Percentiles rank a stretch among this genome's conserved stretches.
Evolutionary conservation across 2,329 filamentous ascomycete species (phyloP).

Genomic region (Neonectria coccinea): DNA sequence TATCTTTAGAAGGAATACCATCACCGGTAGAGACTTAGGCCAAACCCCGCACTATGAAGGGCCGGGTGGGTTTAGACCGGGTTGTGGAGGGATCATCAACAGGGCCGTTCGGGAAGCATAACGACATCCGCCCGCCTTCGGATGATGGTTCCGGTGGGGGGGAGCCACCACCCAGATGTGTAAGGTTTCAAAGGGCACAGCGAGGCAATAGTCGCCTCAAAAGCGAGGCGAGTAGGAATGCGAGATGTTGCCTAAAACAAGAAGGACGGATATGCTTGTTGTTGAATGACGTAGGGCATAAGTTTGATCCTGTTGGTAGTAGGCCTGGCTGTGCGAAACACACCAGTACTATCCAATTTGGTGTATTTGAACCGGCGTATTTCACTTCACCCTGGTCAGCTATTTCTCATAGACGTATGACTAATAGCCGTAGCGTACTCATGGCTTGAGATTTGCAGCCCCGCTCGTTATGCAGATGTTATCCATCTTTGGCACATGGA

Average conservation of each 20-base stretch:
- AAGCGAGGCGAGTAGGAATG: too few relatives aligned
- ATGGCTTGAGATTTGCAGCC: not conserved
- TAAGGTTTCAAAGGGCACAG: not conserved
- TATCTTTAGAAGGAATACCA: conserved; percentile 33
- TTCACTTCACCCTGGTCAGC: not conserved
- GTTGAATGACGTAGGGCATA: not conserved
- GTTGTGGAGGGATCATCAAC: conserved; percentile 33
- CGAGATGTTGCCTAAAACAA: not conserved
- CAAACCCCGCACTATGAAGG: conserved; percentile 35
- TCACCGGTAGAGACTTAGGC: conserved; percentile 8
- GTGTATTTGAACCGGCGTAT: not conserved
- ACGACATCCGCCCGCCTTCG: conserved; percentile 13
- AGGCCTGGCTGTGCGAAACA: not conserved
- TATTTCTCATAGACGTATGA: not conserved
- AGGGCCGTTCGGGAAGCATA: conserved; percentile 17
- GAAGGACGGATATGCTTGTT: not conserved
- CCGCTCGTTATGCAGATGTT: not conserved
- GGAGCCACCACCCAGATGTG: not conserved
- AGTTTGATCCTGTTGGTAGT: not conserved
- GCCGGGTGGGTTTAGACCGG: conserved; percentile 22
- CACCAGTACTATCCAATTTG: not conserved
- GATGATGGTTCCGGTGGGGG: conserved; percentile 18
- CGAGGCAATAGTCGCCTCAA: not conserved
- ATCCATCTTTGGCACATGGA: too few relatives aligned
- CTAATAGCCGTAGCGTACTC: not conserved